Conservation (phyloP, 345 rosid genomes). For the Passiflora organensis region DNA sequence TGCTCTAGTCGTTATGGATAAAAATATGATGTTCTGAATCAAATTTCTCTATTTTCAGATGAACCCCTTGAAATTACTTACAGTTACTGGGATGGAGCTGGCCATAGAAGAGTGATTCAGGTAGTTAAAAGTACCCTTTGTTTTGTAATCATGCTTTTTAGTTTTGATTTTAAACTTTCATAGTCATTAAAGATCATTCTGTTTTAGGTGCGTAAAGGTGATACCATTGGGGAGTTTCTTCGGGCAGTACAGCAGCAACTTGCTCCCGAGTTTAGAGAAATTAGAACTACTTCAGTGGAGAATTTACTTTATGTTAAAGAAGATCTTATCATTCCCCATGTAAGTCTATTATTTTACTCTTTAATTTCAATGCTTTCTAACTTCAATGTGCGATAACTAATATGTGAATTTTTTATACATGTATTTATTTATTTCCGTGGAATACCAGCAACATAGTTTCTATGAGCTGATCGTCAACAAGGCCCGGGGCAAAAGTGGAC, state of each 20-base stretch:
- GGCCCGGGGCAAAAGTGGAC: conserved; percentile 99
- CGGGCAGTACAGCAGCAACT: conserved; percentile 94
- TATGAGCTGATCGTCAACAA: conserved; percentile 91
- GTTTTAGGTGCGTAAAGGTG: conserved; percentile 79
- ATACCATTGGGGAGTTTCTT: conserved; percentile 81
- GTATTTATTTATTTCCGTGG: conserved; percentile 14
- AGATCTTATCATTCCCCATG: conserved; percentile 96
- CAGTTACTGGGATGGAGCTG: conserved; percentile 99
- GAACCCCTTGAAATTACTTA: conserved; percentile 95
- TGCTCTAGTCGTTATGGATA: background rate
- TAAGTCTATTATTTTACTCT: conserved; percentile 34
- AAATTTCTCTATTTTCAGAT: conserved; percentile 36
- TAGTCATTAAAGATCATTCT: background rate
- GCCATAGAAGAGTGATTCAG: conserved; percentile 90
- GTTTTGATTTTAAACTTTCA: background rate
- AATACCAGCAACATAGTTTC: conserved; percentile 95
- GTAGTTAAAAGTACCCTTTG: conserved; percentile 32
- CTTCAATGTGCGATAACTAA: conserved; percentile 7
- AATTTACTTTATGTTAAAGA: conserved; percentile 96
- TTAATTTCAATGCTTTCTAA: background rate
- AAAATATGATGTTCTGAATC: conserved; percentile 12
- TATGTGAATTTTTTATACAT: too few species aligned
- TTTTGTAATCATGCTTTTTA: background rate
- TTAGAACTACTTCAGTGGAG: conserved; percentile 88
- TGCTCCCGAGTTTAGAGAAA: conserved; percentile 96